Base-by-base conservation (phyloP, 202 grass and related monocot species). In the Elaeis oleifera region DNA sequence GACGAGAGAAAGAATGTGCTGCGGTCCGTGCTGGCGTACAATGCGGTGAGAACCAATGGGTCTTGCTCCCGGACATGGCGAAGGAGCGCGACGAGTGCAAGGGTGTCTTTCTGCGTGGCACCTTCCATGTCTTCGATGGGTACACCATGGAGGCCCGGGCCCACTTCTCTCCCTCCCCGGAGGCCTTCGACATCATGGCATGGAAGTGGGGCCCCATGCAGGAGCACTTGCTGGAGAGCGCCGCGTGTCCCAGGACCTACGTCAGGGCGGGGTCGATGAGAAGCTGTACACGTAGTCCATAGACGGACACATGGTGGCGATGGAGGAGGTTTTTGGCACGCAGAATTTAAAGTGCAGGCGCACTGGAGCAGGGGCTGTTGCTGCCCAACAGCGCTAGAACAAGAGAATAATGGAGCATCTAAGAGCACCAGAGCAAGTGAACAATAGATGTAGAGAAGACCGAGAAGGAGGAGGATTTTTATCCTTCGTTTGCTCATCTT, bases 61-160 rank as follows among this genome's bases (percentile, higher is more conserved):
- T 11, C 11, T 0, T 58, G 24, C 49, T 95, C 24, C 86, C 90
- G 20, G 83, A 95, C 71, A 95, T 90, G 90, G 80, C 72, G 28
- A 6, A 16, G 54, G 83, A 78, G 78, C 54, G 20, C 39, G 90
- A 95, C 65, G 90, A 95, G 61, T 61, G 80, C 19, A 25, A 71
- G 5, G 90, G 86, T 0, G 3, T 76, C 21, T 68, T 58, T 66
- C 8, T 73, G 58, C 48, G 21, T 5, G 83, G 55, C 1, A 60
- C 25, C 28, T 95, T 95, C 70, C 20, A 72, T 15, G 83, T 64
- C 3, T 3, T 89, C 22, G 75, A 86, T 14, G 83, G 90, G 13
- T 90, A 95, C 63, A 39, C 52, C 0, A 68, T 51, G 9, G 65
- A 68, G 51, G 51, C 65, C 17, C 65, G 56, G 52, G 65, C 52